These are phyloP conservation scores for Pyrus pyrifolia DNA, from an alignment of 306 rosid genomes.

Conservation along the genomic window DNA sequence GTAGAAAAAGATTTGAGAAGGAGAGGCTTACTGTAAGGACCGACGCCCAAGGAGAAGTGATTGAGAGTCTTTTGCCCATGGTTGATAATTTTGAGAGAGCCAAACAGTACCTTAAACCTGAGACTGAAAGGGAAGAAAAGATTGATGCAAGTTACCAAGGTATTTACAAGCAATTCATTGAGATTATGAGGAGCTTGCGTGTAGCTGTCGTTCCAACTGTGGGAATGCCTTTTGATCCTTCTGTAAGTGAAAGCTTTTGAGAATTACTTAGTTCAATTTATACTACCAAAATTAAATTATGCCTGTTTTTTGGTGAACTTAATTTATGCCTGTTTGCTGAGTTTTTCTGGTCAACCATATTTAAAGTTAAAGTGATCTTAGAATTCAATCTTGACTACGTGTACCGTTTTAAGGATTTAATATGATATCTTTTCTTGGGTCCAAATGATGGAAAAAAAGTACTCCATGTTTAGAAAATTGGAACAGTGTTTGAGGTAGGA, in stretches of 20 bases:
- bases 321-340: neutral
- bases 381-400: neutral
- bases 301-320: neutral
- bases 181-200: constrained; percentile 59
- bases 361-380: neutral
- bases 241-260: constrained; percentile 41
- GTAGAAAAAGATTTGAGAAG: constrained; percentile 69
- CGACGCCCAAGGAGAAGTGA: constrained; percentile 57
- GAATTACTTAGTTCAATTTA: neutral
- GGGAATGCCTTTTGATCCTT: constrained; percentile 87
- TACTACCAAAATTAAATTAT: neutral
- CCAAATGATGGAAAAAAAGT: neutral
- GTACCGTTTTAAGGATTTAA: neutral
- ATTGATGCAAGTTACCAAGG: constrained; percentile 85
- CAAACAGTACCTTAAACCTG: constrained; percentile 55
- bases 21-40: constrained; percentile 44
- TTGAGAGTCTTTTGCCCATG: constrained; percentile 71
- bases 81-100: constrained; percentile 84
- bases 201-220: constrained; percentile 68
- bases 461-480: neutral
- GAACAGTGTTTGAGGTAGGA: neutral
- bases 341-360: neutral
- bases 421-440: neutral
- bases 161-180: constrained; percentile 91
- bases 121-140: constrained; percentile 70